Evolutionary conservation across 2,329 filamentous ascomycete genomes (phyloP).

Genomic region (Colletotrichum horii): DNA sequence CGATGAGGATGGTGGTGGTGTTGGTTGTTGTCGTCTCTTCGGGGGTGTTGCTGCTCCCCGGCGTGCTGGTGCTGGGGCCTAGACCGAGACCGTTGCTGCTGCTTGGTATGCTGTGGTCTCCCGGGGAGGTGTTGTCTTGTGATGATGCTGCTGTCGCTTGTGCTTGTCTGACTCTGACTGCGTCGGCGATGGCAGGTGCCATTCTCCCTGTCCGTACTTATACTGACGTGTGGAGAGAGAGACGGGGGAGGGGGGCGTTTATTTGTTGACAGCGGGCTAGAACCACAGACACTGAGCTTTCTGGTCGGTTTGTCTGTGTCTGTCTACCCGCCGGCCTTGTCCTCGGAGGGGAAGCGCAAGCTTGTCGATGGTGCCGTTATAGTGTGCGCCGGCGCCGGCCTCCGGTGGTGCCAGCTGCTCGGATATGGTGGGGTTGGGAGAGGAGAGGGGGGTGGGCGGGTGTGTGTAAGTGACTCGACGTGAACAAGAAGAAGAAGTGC

Average conservation of each 20-base stretch:
- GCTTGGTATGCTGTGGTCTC: not conserved
- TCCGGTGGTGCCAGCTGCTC: not conserved
- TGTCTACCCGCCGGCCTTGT: not conserved
- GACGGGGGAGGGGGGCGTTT: not conserved
- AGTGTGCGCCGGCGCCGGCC: conserved; percentile 6
- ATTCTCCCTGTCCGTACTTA: conserved; percentile 10
- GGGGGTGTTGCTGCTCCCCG: not conserved
- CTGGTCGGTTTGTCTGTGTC: not conserved
- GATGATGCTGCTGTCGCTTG: not conserved
- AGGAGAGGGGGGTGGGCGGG: not conserved
- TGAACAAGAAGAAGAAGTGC: not conserved
- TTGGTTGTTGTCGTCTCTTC: not conserved
- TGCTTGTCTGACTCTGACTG: not conserved
- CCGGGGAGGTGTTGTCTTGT: not conserved
- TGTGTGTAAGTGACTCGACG: not conserved
- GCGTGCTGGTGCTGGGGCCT: not conserved
- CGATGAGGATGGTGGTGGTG: conserved; percentile 22
- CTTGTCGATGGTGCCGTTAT: not conserved
- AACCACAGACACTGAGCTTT: not conserved
- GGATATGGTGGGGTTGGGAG: not conserved
- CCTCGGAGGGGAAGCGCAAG: not conserved
- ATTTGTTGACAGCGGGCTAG: conserved; percentile 9
- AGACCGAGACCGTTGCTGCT: not conserved
- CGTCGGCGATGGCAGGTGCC: conserved; percentile 4
- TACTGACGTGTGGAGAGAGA: conserved; percentile 6